A percentile compares a stretch with the other conserved stretches of the same genome.
Evolutionary conservation across 2,329 filamentous ascomycete genomes (phyloP).

Genomic region (Penicillium sp.): DNA sequence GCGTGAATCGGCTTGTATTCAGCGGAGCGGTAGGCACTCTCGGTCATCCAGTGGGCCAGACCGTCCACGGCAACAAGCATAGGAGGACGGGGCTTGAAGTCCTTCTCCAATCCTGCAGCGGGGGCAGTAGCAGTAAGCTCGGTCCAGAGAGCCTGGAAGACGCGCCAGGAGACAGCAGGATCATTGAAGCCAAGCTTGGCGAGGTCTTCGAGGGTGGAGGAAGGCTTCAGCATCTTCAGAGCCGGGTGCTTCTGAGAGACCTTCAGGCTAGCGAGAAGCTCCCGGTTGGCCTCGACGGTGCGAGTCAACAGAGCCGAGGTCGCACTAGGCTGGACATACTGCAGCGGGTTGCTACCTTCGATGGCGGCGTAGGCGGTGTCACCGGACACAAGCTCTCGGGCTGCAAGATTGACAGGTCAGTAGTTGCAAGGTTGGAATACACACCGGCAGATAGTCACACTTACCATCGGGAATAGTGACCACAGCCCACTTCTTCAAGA

Average conservation of each 20-base stretch:
- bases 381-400: slow-evolving; percentile 76
- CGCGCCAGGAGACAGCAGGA: slow-evolving; percentile 73
- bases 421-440: background rate
- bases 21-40: slow-evolving; percentile 71
- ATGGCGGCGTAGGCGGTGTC: slow-evolving; percentile 77
- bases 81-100: slow-evolving; percentile 54
- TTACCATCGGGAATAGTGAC: slow-evolving; percentile 86
- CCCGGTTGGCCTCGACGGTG: slow-evolving; percentile 70
- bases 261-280: slow-evolving; percentile 57
- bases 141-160: slow-evolving; percentile 77
- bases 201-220: slow-evolving; percentile 66
- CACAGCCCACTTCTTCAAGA: slow-evolving; percentile 83
- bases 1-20: slow-evolving; percentile 76
- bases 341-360: slow-evolving; percentile 51
- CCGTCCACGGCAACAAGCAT: slow-evolving; percentile 78
- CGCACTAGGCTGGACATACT: slow-evolving; percentile 78
- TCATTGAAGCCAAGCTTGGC: slow-evolving; percentile 69
- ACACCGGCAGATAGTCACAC: slow-evolving; percentile 18
- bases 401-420: slow-evolving; percentile 47
- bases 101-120: slow-evolving; percentile 44
- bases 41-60: slow-evolving; percentile 75
- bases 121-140: slow-evolving; percentile 64
- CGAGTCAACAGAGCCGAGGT: slow-evolving; percentile 71
- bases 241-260: slow-evolving; percentile 57
- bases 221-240: slow-evolving; percentile 59